Base-by-base conservation (phyloP, 352 stramenopile species). In the Saprolegnia diclina region DNA sequence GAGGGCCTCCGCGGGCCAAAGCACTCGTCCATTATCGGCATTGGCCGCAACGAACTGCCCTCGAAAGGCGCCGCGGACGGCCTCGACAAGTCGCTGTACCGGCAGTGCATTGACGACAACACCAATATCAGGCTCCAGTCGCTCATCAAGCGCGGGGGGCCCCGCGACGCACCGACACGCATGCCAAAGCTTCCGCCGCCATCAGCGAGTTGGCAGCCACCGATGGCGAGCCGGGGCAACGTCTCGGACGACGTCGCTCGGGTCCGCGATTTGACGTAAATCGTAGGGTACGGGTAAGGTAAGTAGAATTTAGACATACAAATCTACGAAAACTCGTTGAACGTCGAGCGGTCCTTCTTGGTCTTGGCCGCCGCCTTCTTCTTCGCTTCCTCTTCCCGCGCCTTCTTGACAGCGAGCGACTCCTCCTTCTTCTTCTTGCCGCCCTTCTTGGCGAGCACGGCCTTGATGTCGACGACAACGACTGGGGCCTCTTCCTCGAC, bases 371-470 rank as follows among this genome's bases (percentile, higher is more conserved):
- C 63, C 0, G 63, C 63, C 63, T 69, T 69, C 63, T 69, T 69
- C 63, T 69, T 69, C 14, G 63, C 63, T 62, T 69, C 63, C 50
- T 69, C 63, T 62, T 69, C 63, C n/a, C 63, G 63, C 21, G 63
- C 63, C 53, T 69, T 69, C 63, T 61, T 69, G 29, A 69, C 63
- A 48, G 42, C 63, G 29, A 69, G 54, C 38, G 63, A 69, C 42
- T 69, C 63, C 50, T 69, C 63, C 53, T 69, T 69, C 63, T 69
- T 69, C 63, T 69, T 69, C 22, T 52, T 52, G 18, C 54, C 54
- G 26, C 42, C 63, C 63, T 69, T 69, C 63, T 69, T 69, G 19
- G 63, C 63, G 18, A 69, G 32, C 16, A 69, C 63, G 5, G 63
- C 14, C 35, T 69, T 69, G 50, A 69, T 69, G 53, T 69, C 63